Evolutionary conservation across 2,329 filamentous ascomycete genomes (phyloP).

Genomic region (Tothia fuscella): DNA sequence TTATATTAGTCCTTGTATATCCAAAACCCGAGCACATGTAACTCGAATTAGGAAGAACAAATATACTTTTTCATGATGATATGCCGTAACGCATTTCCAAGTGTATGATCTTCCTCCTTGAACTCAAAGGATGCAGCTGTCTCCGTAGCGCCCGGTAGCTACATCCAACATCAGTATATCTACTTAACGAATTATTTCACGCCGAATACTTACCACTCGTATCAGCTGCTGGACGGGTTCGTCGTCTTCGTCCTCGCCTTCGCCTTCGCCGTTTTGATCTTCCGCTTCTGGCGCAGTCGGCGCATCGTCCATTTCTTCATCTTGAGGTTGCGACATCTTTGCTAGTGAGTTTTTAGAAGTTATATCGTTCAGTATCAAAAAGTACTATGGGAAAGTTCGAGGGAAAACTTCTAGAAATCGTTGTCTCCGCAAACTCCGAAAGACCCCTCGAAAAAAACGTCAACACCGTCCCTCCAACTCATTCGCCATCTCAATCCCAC

Average conservation of each 20-base stretch:
- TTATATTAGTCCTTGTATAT: background rate
- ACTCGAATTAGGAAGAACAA: background rate
- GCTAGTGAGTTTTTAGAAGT: background rate
- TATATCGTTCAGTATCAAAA: too few species aligned
- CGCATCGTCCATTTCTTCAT: conserved; percentile 26
- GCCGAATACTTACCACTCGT: conserved; percentile 3
- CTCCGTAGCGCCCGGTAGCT: conserved; percentile 75
- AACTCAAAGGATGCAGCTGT: conserved; percentile 94
- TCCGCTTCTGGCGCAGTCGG: too few species aligned
- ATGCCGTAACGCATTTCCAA: conserved; percentile 87
- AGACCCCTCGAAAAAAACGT: background rate
- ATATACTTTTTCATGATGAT: conserved; percentile 97
- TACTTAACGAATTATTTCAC: background rate
- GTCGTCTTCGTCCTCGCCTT: conserved; percentile 36
- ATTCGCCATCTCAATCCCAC: background rate
- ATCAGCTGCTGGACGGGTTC: conserved; percentile 19
- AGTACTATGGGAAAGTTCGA: too few species aligned
- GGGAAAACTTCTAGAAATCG: background rate
- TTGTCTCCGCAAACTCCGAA: background rate
- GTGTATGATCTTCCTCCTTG: conserved; percentile 82
- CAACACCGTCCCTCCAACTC: conserved; percentile 1
- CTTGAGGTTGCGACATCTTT: conserved; percentile 13
- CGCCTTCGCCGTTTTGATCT: conserved; percentile 38
- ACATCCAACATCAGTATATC: background rate
- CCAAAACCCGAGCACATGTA: background rate